phyloP scores from a whole-genome alignment of 768 basidiomycete species.

The Scleroderma bovista region DNA sequence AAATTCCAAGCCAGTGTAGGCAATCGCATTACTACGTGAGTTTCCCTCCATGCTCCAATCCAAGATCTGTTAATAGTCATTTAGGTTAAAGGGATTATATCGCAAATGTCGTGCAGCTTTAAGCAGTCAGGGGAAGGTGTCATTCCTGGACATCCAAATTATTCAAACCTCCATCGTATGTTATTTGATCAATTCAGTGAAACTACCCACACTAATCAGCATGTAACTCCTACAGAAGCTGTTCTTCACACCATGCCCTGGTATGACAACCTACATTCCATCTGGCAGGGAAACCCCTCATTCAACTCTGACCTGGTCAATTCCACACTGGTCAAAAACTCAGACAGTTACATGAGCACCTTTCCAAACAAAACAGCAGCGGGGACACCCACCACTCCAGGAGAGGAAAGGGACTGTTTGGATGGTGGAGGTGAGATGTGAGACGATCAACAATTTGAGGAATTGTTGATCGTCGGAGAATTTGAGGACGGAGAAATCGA shows the following conservation, averaged over 20 bases:
- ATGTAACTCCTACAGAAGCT: not conserved
- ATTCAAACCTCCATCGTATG: not conserved
- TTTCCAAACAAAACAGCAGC: not conserved
- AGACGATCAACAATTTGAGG: too few species aligned
- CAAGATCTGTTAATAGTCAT: not conserved
- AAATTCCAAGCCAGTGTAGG: not conserved
- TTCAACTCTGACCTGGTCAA: not conserved
- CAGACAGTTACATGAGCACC: not conserved
- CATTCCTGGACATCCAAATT: not conserved
- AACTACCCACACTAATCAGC: not conserved
- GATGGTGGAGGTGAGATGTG: not conserved
- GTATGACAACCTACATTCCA: not conserved
- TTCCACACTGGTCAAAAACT: not conserved
- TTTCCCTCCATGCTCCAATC: not conserved
- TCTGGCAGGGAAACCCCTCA: not conserved
- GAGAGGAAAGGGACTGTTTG: too few species aligned
- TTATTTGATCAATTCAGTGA: not conserved
- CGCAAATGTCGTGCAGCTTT: not conserved
- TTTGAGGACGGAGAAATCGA: too few species aligned
- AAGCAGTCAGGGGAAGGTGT: not conserved
- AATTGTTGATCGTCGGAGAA: too few species aligned
- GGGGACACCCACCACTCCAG: not conserved
- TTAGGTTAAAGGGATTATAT: not conserved
- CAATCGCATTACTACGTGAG: not conserved
- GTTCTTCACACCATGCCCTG: not conserved